Base-by-base conservation (phyloP, 208 protist genomes). In the Trichomonas vaginalis region DNA sequence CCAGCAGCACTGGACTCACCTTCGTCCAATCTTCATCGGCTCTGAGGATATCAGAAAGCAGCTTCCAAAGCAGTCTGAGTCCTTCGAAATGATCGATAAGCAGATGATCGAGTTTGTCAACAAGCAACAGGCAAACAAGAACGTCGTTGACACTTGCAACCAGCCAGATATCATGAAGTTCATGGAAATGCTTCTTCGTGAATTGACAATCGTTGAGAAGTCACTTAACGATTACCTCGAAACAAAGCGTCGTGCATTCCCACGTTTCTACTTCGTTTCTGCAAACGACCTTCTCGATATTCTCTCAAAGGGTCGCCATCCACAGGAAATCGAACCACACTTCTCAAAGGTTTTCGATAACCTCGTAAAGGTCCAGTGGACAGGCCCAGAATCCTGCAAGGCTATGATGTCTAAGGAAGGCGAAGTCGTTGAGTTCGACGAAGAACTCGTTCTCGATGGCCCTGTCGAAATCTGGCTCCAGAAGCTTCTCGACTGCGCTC, bases 21-120 rank as follows among this genome's bases (percentile, higher is more conserved):
- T 99, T 46, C 98, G 98, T 97, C 98, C 98, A 51, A 99, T 99
- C 96, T 99, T 99, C 96, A 98, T 99, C 49, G 97, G 98, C 12
- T 99, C 98, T 40, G 98, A 98, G 49, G 99, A 99, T 96, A 99
- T 99, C 95, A 97, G 98, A 62, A 97, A 98, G 95, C 98, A 99
- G 97, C 98, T 99, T 56, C 99, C 98, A 2, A 98, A 99, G 96
- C 98, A 98, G 95, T 96, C 98, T 10, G 98, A 98, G 96, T 98
- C 98, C 96, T 95, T 92, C 51, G 45, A 70, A 49, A 79, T 46
- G 23, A 83, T 96, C 96, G 51, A 95, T 95, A 42, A 95, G 37
- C 35, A 61, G 61, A 80, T 61, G 92, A 42, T 32, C 23, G 49
- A 95, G 23, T 95, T 95, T 17, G 61, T 95, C 35, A 45, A 82